Percentiles rank a stretch among this genome's conserved stretches.
Conservation (phyloP, 1,284 basidiomycete species). For the Neotropicomus parvogracilis region DNA sequence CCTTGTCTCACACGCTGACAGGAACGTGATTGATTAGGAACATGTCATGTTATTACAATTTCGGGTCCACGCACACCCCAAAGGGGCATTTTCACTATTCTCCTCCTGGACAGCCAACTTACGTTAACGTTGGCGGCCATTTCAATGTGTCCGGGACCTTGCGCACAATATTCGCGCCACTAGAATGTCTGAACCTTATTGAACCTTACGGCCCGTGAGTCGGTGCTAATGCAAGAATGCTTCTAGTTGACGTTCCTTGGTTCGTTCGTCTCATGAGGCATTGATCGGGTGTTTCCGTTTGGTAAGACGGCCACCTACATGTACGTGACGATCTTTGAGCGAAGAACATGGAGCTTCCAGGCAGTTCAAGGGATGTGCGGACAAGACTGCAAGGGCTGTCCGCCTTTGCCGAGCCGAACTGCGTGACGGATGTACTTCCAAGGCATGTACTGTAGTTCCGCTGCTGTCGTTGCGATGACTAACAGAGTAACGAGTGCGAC, state of each 20-base stretch:
- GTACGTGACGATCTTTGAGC: conserved; percentile 3
- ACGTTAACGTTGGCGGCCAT: conserved; percentile 14
- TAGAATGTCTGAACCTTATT: not conserved
- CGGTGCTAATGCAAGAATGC: not conserved
- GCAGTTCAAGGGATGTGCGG: not conserved
- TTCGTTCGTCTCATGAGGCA: not conserved
- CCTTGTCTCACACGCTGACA: not conserved
- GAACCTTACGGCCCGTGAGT: not conserved
- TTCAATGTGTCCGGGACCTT: conserved; percentile 2
- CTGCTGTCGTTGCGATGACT: conserved; percentile 11
- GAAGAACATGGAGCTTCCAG: not conserved
- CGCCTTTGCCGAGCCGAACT: conserved; percentile 5
- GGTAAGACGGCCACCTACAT: not conserved
- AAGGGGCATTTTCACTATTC: conserved; percentile 1
- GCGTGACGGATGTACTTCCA: not conserved
- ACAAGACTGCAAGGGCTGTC: not conserved
- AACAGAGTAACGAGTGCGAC: not conserved
- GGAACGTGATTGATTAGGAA: not conserved
- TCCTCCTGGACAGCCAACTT: conserved; percentile 9
- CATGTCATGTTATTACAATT: not conserved
- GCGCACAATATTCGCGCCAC: conserved; percentile 7
- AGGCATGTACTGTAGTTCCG: conserved; percentile 2
- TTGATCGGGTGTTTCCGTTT: not conserved
- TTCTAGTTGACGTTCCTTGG: conserved; percentile 1
- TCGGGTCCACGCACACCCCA: not conserved